phyloP scores from a whole-genome alignment of 1,139 yeast genomes.

The Hyphopichia fennica region DNA sequence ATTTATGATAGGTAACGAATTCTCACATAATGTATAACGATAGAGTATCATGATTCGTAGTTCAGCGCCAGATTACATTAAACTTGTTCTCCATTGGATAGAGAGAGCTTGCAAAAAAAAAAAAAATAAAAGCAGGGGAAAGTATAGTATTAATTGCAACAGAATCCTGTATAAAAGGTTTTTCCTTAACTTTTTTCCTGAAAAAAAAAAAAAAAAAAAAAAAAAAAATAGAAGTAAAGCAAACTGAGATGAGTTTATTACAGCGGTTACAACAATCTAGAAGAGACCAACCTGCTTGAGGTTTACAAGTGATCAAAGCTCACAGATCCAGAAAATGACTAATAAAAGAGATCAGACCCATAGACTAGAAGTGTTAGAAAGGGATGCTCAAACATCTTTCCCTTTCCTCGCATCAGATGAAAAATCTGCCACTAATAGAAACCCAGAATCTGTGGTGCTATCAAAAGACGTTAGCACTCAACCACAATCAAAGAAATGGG shows the following conservation, averaged over 20 bases:
- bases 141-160: too few species aligned
- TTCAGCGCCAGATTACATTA: neutral
- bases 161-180: neutral
- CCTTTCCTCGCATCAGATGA: constrained; percentile 75
- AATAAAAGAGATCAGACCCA: neutral
- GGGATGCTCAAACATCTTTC: constrained; percentile 58
- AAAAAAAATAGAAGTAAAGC: neutral
- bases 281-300: neutral
- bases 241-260: neutral
- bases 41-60: too few species aligned
- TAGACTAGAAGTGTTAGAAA: constrained; percentile 33
- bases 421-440: constrained; percentile 48
- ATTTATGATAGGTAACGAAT: neutral
- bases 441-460: constrained; percentile 24
- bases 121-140: too few species aligned
- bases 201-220: constrained; percentile 1
- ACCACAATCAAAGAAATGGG: constrained; percentile 71
- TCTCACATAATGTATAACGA: too few species aligned
- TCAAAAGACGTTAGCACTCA: constrained; percentile 5
- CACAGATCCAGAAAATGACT: neutral
- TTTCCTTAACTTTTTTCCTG: neutral
- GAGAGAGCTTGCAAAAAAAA: neutral
- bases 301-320: neutral
- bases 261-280: neutral
- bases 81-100: neutral